Evolutionary conservation across 371 early-diverging fungal genomes (phyloP), one percentile per base, ranked within the genome.

Genomic region (Umbelopsis sp.): DNA sequence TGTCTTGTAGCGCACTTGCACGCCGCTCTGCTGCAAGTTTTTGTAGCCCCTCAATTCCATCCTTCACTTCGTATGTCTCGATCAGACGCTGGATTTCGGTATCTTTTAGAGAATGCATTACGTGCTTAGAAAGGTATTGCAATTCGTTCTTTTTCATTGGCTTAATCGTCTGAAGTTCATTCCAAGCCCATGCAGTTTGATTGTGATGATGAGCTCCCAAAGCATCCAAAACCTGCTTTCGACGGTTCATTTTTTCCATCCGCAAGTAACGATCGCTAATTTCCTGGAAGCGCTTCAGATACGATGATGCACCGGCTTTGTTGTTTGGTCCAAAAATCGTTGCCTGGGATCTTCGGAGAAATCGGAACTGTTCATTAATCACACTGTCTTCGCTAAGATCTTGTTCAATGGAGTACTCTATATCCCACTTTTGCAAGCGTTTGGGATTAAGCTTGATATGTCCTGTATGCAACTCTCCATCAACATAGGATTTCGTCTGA

Each of bases 311-410:
- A 8, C 57, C 57, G 12, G 57, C 57, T 50, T 57, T 35, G 24
- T 53, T 22, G 20, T 35, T 37, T 22, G 46, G 24, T 4, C 57
- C 14, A 64, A 69, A 72, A 3, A 68, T 53, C 11, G 38, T 38
- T 4, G 72, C 70, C 67, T 80, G 80, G 10, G 22, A 64, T 45
- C 63, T 65, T 32, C 81, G 70, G 51, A 80, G 24, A 18, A 29
- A 38, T 25, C 65, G 66, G 63, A 76, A 76, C 45, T 50, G 48
- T 1, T 44, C 38, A 24, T 50, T 52, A 6, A 66, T 41, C 4
- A 16, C 5, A 0, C 67, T 48, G 5, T 18, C 14, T 24, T 63
- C 20, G 3, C 29, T 18, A n/a, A 6, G 2, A 4, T 22, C 11
- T 18, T 73, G 66, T 11, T 35, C 45, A 18, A 75, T 48, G 3